Evolutionary conservation across 371 early-diverging fungal species (phyloP), one percentile per base, ranked within the genome.

Genomic region (Mucor piriformis): DNA sequence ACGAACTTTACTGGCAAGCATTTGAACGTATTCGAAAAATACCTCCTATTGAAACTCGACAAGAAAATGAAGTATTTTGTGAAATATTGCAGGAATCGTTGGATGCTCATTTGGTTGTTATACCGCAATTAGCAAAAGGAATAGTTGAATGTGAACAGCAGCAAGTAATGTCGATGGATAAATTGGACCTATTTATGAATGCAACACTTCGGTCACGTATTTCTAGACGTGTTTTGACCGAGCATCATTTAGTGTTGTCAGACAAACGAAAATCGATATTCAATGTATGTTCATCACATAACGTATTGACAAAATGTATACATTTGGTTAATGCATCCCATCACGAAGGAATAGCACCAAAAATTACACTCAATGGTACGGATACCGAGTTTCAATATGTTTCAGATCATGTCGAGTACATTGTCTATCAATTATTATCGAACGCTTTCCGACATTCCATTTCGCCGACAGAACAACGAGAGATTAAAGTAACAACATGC

Each of bases 321-420:
- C 58, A 44, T 7, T 50, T 86, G 25, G 86, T 77, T 1, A 67
- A 69, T 38, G 58, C 69, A 15, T 40, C 54, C 25, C 20, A 16
- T 21, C 16, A 10, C 16, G 24, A 23, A 24, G 35, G 35, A 8
- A 27, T 18, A 25, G 16, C 57, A 5, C 62, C 61, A 2, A 50
- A 66, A 16, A 44, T 65, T 20, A 24, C 38, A 16, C 16, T 60
- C n/a, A 42, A 59, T 24, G 66, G 64, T 6, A 40, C 35, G n/a
- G 81, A 85, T 38, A 85, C 88, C 16, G 66, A 69, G n/a, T 88
- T 91, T 68, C 88, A 86, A 50, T 92, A 91, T 66, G 89, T 93
- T n/a, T 87, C 89, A 2, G 93, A 91, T 48, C 93, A 95, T 67
- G 83, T 93, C 50, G 88, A 92, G 70, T 94, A 94, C 65, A 88